These are phyloP conservation scores for Stachybotrys elegans DNA, from an alignment of 2,329 filamentous ascomycete genomes.

Conservation along the genomic window DNA sequence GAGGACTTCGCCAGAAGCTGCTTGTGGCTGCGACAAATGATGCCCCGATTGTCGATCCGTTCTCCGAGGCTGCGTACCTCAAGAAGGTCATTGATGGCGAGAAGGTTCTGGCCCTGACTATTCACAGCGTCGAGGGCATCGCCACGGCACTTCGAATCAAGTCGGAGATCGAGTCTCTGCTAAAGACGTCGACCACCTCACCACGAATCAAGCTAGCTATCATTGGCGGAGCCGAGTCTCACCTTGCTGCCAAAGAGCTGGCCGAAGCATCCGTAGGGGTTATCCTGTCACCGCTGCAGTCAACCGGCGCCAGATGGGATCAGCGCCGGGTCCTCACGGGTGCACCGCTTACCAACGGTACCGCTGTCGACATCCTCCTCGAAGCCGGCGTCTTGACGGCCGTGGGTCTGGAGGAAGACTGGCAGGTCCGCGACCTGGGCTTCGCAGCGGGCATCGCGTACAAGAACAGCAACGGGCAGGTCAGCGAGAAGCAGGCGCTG, in stretches of 20 bases:
- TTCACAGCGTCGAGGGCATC: constrained; percentile 60
- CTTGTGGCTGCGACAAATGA: constrained; percentile 40
- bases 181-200: constrained; percentile 11
- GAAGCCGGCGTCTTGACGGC: constrained; percentile 54
- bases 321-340: constrained; percentile 57
- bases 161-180: constrained; percentile 42
- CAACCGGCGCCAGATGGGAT: constrained; percentile 53
- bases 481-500: constrained; percentile 50
- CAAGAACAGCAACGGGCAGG: constrained; percentile 47
- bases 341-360: constrained; percentile 62
- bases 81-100: constrained; percentile 49
- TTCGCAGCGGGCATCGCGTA: constrained; percentile 56
- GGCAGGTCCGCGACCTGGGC: constrained; percentile 54
- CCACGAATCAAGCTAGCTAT: constrained; percentile 48
- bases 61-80: constrained; percentile 45
- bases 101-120: constrained; percentile 51
- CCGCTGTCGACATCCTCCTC: constrained; percentile 51
- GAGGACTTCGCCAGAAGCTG: constrained; percentile 46
- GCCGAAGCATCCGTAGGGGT: constrained; percentile 52
- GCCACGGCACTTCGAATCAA: constrained; percentile 56
- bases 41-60: constrained; percentile 31
- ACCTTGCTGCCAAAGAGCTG: constrained; percentile 54
- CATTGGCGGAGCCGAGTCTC: constrained; percentile 58
- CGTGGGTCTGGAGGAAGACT: constrained; percentile 57
- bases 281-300: constrained; percentile 54